Evolutionary conservation across 2,329 filamentous ascomycete species (phyloP), one percentile per base, ranked within the genome.

Genomic region (Gliomastix tumulicola): DNA sequence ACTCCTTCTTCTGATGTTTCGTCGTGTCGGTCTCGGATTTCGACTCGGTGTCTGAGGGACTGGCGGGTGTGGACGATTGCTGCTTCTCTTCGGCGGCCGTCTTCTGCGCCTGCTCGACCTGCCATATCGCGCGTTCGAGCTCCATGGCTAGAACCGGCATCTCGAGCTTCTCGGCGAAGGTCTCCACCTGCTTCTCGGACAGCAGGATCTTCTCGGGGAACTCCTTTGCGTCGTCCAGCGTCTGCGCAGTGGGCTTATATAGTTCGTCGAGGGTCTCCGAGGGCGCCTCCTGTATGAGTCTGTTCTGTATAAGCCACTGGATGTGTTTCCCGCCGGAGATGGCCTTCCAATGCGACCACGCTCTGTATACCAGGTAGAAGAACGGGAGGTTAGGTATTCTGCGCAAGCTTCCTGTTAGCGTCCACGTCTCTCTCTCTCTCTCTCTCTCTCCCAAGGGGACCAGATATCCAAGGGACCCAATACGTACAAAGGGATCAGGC

Each of bases 361-460:
- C 84, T 45, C 92, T 77, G 65, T 94, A 98, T 15, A 77, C 78
- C 28, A 97, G 75, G 59, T 97, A 98, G 68, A 97, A 97, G 69
- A 97, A 97, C 15, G 92, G 92, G 11, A 98, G 69, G 56, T 98
- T 96, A 23, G 90, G 89, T 44, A 96, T 74, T 43, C 87, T 94
- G 15, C 25, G 16, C 25, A 13, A 6, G 25, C 10, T 13, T 13
- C 10, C 10, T n/a, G n/a, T n/a, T n/a, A n/a, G n/a, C n/a, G n/a
- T n/a, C n/a, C n/a, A n/a, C n/a, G n/a, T n/a, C n/a, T n/a, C n/a
- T n/a, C n/a, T n/a, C n/a, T n/a, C n/a, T n/a, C n/a, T n/a, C n/a
- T n/a, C n/a, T n/a, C n/a, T n/a, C n/a, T n/a, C n/a, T n/a, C n/a
- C n/a, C n/a, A n/a, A n/a, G n/a, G n/a, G n/a, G n/a, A n/a, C n/a